Evolutionary conservation across 768 basidiomycete species (phyloP).

Genomic region (Lactarius deliciosus): DNA sequence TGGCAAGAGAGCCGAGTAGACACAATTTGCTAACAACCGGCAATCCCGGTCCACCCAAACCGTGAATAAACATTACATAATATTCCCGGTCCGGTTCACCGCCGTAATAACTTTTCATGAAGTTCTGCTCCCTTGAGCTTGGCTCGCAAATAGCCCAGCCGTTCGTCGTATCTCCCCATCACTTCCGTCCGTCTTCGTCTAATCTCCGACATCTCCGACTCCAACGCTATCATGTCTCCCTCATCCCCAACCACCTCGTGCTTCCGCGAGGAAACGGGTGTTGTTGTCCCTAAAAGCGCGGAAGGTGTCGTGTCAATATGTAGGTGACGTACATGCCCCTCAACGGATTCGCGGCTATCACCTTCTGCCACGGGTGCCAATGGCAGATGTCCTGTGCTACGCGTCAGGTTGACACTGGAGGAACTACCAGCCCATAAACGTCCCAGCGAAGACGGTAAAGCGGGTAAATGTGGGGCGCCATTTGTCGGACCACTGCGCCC

Average conservation of each 20-base stretch:
- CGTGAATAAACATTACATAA: background rate
- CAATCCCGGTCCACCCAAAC: background rate
- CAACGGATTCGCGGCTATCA: constrained; percentile 33
- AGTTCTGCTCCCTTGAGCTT: constrained; percentile 81
- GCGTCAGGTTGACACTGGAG: constrained; percentile 50
- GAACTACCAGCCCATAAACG: constrained; percentile 41
- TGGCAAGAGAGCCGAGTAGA: background rate
- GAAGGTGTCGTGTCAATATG: constrained; percentile 15
- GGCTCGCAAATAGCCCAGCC: constrained; percentile 77
- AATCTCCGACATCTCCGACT: constrained; percentile 68
- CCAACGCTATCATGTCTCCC: constrained; percentile 40
- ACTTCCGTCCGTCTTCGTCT: constrained; percentile 70
- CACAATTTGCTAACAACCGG: background rate
- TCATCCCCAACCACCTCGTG: constrained; percentile 37
- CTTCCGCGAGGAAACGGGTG: constrained; percentile 23
- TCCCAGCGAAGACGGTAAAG: constrained; percentile 35
- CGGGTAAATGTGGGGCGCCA: constrained; percentile 37
- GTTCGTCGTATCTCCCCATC: constrained; percentile 65
- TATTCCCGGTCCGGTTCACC: constrained; percentile 30
- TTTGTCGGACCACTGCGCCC: constrained; percentile 22
- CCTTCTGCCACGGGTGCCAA: constrained; percentile 55
- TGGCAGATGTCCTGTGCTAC: constrained; percentile 49
- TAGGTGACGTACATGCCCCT: constrained; percentile 22
- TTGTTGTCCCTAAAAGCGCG: background rate
- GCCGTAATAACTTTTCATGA: constrained; percentile 75